phyloP scores from a whole-genome alignment of 2,329 filamentous ascomycete genomes.

The Sordariomycetes sp. region DNA sequence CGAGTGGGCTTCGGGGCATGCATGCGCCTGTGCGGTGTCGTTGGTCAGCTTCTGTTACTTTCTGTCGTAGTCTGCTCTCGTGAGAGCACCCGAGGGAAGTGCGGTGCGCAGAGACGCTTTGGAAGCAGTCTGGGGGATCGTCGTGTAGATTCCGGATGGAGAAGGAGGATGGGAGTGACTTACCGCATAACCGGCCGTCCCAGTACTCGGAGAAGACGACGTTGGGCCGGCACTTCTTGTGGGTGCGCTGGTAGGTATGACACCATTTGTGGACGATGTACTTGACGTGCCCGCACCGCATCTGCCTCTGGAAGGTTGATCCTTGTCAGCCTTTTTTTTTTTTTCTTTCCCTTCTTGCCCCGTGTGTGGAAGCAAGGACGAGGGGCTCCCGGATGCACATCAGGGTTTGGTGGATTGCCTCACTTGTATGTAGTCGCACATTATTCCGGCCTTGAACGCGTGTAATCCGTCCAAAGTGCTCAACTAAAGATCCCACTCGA shows the following conservation, averaged over 20 bases:
- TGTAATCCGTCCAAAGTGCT: too few relatives aligned
- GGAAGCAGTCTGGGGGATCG: not conserved
- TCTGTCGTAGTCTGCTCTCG: not conserved
- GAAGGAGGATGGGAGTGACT: not conserved
- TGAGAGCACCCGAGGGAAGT: not conserved
- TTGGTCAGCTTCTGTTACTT: not conserved
- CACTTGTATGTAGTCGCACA: conserved; percentile 1
- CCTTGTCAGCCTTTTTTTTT: too few relatives aligned
- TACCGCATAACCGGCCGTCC: conserved; percentile 1
- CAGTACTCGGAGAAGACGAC: conserved; percentile 4
- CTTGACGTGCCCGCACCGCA: conserved; percentile 4
- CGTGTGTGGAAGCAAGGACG: not conserved
- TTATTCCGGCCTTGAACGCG: too few relatives aligned
- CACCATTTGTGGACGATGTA: conserved; percentile 5
- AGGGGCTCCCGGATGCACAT: not conserved
- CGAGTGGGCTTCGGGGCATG: not conserved
- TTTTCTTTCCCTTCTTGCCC: too few relatives aligned
- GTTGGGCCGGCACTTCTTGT: conserved; percentile 1
- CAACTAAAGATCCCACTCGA: too few relatives aligned
- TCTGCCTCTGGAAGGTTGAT: not conserved
- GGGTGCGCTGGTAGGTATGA: not conserved
- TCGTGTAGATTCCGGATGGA: not conserved
- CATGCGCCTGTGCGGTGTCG: not conserved
- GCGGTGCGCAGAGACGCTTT: not conserved
- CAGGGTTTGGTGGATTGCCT: not conserved